Conservation (phyloP, 306 rosid species). For the Lupinus albus region DNA sequence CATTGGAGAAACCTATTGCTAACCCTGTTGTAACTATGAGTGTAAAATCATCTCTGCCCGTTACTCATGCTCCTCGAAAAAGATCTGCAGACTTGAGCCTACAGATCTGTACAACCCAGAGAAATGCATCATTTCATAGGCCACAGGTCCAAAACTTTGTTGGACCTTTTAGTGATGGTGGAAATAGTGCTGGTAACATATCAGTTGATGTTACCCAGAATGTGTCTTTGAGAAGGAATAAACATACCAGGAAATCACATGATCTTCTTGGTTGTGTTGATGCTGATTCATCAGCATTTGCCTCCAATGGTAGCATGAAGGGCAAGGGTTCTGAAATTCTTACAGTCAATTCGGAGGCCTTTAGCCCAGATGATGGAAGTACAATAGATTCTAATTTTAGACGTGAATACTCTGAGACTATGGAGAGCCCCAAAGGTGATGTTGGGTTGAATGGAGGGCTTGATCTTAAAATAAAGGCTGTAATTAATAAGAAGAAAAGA, state of each 20-base stretch:
- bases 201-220: constrained; percentile 50
- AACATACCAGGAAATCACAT: constrained; percentile 59
- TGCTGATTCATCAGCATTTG: constrained; percentile 55
- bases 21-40: constrained; percentile 42
- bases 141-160: constrained; percentile 53
- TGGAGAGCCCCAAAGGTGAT: constrained; percentile 63
- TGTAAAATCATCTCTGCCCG: constrained; percentile 52
- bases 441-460: constrained; percentile 56
- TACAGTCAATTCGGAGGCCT: constrained; percentile 65
- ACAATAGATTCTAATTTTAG: constrained; percentile 65
- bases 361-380: constrained; percentile 67
- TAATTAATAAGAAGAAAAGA: constrained; percentile 74
- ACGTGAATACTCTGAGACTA: constrained; percentile 58
- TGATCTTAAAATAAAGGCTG: constrained; percentile 67
- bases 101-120: constrained; percentile 46
- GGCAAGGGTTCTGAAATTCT: constrained; percentile 72
- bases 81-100: constrained; percentile 53
- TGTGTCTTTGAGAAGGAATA: constrained; percentile 56
- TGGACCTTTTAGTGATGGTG: constrained; percentile 52
- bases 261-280: constrained; percentile 59
- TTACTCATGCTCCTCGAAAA: constrained; percentile 49
- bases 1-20: constrained; percentile 51
- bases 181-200: constrained; percentile 45
- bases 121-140: constrained; percentile 55
- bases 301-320: constrained; percentile 67